Percentiles rank a stretch among this genome's conserved stretches.
Evolutionary conservation across 306 rosid species (phyloP).

Genomic region (Acacia melanoxylon): DNA sequence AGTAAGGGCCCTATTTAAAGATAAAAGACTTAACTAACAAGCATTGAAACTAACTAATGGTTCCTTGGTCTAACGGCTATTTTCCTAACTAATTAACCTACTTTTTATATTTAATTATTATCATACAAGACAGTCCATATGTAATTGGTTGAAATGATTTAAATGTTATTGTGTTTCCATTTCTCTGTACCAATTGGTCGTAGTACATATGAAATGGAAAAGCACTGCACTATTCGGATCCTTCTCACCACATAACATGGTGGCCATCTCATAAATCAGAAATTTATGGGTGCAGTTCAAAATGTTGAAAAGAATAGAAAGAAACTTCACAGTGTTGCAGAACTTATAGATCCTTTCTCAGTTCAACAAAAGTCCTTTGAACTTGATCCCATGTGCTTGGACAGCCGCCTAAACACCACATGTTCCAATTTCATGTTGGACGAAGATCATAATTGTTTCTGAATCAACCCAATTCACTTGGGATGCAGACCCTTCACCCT

Average conservation of each 20-base stretch:
- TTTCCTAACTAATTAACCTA: too few relatives aligned
- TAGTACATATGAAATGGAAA: not conserved
- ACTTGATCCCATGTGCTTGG: not conserved
- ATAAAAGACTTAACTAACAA: too few relatives aligned
- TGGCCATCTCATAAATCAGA: not conserved
- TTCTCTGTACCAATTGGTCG: not conserved
- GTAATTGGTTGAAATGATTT: not conserved
- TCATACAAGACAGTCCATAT: not conserved
- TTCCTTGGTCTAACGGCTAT: too few relatives aligned
- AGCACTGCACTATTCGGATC: not conserved
- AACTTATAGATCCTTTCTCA: not conserved
- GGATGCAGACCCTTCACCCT: too few relatives aligned
- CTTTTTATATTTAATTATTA: too few relatives aligned
- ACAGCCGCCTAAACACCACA: not conserved
- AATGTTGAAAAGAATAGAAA: not conserved
- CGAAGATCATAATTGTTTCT: not conserved
- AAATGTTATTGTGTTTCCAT: not conserved
- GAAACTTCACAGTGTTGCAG: not conserved
- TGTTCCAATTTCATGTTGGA: not conserved
- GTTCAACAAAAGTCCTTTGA: not conserved
- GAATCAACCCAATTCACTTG: not conserved
- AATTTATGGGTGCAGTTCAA: not conserved
- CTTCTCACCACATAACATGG: not conserved
- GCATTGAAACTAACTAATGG: too few relatives aligned
- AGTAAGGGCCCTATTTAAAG: too few relatives aligned